Conservation (phyloP, 192 early-diverging fungal genomes). For the Dimargaris cristalligena region DNA sequence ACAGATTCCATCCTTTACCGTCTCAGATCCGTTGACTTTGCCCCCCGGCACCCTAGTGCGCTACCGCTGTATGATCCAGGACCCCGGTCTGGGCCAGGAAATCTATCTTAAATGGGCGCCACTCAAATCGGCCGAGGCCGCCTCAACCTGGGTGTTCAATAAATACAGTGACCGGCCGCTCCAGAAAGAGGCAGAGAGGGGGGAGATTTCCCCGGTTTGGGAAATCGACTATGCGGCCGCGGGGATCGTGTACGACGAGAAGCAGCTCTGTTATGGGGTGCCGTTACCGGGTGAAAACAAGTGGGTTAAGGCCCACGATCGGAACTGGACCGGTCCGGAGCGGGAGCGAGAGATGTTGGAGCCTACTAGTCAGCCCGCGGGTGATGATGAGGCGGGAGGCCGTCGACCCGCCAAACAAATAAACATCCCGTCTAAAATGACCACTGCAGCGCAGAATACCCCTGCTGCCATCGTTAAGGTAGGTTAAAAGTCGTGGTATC, state of each 20-base stretch:
- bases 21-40: background rate
- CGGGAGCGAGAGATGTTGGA: background rate
- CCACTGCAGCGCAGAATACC: background rate
- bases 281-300: conserved; percentile 48
- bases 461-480: background rate
- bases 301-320: conserved; percentile 24
- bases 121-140: background rate
- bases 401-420: background rate
- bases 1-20: conserved; percentile 5
- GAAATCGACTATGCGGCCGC: conserved; percentile 8
- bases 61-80: conserved; percentile 72
- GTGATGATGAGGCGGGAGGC: background rate
- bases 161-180: conserved; percentile 25
- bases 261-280: conserved; percentile 47
- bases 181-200: conserved; percentile 16
- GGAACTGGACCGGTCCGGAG: background rate
- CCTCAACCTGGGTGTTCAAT: background rate
- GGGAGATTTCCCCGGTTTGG: conserved; percentile 17
- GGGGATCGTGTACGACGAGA: conserved; percentile 36
- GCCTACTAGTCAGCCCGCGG: background rate
- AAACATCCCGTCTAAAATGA: background rate
- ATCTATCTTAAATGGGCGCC: conserved; percentile 10
- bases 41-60: conserved; percentile 29
- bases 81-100: conserved; percentile 57
- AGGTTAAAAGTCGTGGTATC: background rate